phyloP scores from a whole-genome alignment of 176 grass and related monocot species.

The Carex parvula region DNA sequence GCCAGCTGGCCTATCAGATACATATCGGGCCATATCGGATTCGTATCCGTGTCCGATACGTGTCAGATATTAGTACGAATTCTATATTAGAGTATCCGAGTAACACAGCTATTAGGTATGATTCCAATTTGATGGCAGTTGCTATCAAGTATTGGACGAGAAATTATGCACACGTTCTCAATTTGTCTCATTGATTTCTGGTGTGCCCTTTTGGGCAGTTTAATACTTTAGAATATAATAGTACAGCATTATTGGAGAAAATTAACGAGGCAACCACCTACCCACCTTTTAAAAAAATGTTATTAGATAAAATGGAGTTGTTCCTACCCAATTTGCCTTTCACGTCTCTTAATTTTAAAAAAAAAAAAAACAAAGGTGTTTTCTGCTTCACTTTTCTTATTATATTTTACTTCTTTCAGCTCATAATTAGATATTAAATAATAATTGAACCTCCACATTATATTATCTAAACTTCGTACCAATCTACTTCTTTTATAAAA shows the following conservation, averaged over 20 bases:
- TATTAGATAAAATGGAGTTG: neutral
- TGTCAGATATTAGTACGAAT: too few species aligned
- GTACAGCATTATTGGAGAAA: neutral
- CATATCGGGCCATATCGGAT: too few species aligned
- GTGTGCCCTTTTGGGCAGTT: neutral
- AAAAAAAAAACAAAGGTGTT: neutral
- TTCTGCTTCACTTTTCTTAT: neutral
- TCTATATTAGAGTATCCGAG: too few species aligned
- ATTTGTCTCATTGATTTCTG: conserved; percentile 1
- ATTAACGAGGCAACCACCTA: neutral
- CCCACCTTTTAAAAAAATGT: neutral
- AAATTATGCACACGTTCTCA: neutral
- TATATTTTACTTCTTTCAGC: neutral
- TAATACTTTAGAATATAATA: neutral
- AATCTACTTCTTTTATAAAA: neutral
- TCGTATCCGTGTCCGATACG: too few species aligned
- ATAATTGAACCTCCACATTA: neutral
- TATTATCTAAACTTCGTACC: neutral
- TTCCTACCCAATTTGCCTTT: neutral
- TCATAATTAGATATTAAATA: neutral
- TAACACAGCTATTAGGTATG: too few species aligned
- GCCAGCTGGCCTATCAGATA: too few species aligned
- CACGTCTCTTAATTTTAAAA: neutral
- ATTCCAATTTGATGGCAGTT: neutral
- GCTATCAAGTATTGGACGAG: neutral